Evolutionary conservation across 2,329 filamentous ascomycete genomes (phyloP).

Genomic region (Pseudocercospora crystallina): DNA sequence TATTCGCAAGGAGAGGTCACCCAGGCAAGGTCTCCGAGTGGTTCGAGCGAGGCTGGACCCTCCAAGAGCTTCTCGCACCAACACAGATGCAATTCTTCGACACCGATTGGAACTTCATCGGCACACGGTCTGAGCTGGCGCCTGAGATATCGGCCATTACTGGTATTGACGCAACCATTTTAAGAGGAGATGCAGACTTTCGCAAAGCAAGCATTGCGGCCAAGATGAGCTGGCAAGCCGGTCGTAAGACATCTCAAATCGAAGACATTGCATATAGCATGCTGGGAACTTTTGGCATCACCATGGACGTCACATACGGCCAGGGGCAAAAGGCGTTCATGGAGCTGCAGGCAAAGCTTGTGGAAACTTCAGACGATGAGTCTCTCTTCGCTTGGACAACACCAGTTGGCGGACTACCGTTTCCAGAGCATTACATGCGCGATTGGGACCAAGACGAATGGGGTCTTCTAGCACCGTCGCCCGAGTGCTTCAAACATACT

Average conservation of each 20-base stretch:
- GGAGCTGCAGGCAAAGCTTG: too few species aligned
- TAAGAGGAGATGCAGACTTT: background rate
- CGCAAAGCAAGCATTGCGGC: background rate
- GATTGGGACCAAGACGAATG: too few species aligned
- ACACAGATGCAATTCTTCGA: background rate
- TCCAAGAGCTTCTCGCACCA: conserved; percentile 19
- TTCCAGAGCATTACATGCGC: too few species aligned
- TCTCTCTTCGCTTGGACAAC: too few species aligned
- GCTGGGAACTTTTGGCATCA: too few species aligned
- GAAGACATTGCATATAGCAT: too few species aligned
- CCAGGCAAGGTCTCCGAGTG: conserved; percentile 10
- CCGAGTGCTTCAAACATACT: too few species aligned
- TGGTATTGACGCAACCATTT: background rate
- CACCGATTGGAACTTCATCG: background rate
- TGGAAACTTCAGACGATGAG: too few species aligned
- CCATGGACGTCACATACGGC: too few species aligned
- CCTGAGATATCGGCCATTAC: background rate
- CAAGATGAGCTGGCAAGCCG: background rate
- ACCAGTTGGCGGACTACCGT: too few species aligned
- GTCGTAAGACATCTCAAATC: background rate
- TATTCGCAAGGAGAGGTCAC: background rate
- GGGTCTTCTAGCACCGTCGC: too few species aligned
- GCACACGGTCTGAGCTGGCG: background rate
- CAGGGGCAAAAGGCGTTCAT: too few species aligned
- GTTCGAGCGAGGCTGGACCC: conserved; percentile 27